Base-by-base conservation (phyloP, 2,329 filamentous ascomycete species). In the Rosellinia necatrix region DNA sequence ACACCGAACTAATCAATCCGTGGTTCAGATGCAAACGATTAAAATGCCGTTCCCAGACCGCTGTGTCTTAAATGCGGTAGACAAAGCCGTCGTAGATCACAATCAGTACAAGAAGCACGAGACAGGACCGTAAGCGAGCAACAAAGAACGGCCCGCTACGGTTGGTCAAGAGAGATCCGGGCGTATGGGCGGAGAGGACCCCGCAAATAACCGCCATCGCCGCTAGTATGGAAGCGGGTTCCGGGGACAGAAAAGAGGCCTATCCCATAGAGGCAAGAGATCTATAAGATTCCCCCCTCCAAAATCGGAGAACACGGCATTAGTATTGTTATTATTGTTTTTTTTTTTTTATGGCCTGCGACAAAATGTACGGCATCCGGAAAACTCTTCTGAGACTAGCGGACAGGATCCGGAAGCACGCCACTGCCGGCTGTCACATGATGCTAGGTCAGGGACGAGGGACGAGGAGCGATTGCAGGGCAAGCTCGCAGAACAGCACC, bases 241-340 rank as follows among this genome's bases (percentile, higher is more conserved):
- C 48, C 21, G 53, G 53, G 53, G 53, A 22, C n/a, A 32, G 19
- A 32, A 30, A 22, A 27, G 4, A 1, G 15, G 34, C 15, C 49
- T 56, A 52, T 48, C 53, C 42, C 22, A 43, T 48, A 37, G 24
- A 29, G 53, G 53, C 48, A 56, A 30, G 53, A 56, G 53, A 53
- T 56, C 24, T 42, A n/a, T 27, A n/a, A 38, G 19, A 48, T 15
- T 38, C 38, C 53, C 41, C 47, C 34, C 24, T 47, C 41, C 48
- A 32, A 46, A 15, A 17, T 41, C 38, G 22, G 29, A 35, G 25
- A 38, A 21, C n/a, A 5, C 27, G 17, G 15, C 27, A 52, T 34
- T 37, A 30, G n/a, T n/a, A n/a, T n/a, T n/a, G n/a, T n/a, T n/a
- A n/a, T n/a, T n/a, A n/a, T n/a, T n/a, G n/a, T n/a, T n/a, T n/a